phyloP scores from a whole-genome alignment of 257 asterid species.

The Vinca minor region DNA sequence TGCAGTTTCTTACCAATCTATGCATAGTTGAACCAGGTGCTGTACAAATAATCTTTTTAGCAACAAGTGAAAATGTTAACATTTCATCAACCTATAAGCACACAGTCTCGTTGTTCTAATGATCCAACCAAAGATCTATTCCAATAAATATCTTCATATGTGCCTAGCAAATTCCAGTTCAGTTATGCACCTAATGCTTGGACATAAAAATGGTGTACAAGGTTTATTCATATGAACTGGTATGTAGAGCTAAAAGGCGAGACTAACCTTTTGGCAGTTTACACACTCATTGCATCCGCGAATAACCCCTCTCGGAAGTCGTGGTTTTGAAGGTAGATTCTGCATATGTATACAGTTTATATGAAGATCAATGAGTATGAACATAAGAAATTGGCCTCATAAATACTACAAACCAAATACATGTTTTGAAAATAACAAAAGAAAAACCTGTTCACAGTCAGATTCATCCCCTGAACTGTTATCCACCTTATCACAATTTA shows the following conservation, averaged over 20 bases:
- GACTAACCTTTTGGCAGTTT: constrained; percentile 77
- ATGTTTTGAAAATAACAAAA: background rate
- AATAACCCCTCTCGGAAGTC: constrained; percentile 72
- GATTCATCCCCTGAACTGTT: constrained; percentile 63
- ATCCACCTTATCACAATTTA: constrained; percentile 42
- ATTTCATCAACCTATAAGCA: background rate
- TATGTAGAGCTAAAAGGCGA: background rate
- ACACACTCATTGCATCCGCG: constrained; percentile 82
- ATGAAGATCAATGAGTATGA: background rate
- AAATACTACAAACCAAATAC: background rate
- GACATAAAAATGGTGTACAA: background rate
- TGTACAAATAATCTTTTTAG: background rate
- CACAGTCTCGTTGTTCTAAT: background rate
- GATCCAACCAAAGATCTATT: background rate
- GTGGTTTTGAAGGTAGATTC: constrained; percentile 29
- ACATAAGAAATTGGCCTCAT: background rate
- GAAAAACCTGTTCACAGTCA: constrained; percentile 56
- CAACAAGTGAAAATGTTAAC: background rate
- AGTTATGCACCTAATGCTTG: background rate
- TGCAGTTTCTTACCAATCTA: background rate
- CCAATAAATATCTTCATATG: background rate
- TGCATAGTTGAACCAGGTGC: background rate
- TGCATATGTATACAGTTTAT: constrained; percentile 20
- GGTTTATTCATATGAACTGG: background rate
- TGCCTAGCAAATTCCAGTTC: background rate